These are phyloP conservation scores for Elsinoe arachidis DNA, from an alignment of 2,329 filamentous ascomycete species.

Conservation along the genomic window DNA sequence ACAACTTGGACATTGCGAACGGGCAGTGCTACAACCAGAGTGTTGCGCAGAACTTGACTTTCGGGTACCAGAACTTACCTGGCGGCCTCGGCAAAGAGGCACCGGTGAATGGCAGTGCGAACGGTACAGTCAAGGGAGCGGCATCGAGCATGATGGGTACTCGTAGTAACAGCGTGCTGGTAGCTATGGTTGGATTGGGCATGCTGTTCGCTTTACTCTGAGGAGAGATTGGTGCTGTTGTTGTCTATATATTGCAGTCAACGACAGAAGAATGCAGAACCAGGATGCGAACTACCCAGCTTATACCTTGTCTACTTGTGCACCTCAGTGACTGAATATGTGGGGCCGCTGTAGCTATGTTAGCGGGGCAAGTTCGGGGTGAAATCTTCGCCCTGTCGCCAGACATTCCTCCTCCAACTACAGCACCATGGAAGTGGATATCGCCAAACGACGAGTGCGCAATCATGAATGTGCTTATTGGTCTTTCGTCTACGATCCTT, in stretches of 20 bases:
- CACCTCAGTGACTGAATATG: background rate
- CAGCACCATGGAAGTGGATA: too few species aligned
- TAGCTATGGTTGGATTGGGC: background rate
- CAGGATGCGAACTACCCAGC: background rate
- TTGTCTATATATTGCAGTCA: background rate
- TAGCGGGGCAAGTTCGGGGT: background rate
- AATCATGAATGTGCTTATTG: background rate
- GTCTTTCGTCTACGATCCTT: background rate
- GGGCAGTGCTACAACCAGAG: slow-evolving; percentile 59
- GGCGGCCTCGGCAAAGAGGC: slow-evolving; percentile 17
- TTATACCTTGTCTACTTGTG: background rate
- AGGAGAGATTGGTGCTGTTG: background rate
- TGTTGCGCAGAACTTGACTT: slow-evolving; percentile 63
- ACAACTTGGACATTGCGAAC: slow-evolving; percentile 54
- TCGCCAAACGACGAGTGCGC: too few species aligned
- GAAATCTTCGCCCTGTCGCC: too few species aligned
- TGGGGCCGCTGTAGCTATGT: background rate
- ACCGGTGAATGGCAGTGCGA: slow-evolving; percentile 17
- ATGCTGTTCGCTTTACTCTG: slow-evolving; percentile 7
- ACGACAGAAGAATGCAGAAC: background rate
- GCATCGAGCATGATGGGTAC: background rate
- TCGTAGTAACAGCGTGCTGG: background rate
- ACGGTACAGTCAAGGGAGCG: slow-evolving; percentile 9
- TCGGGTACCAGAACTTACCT: slow-evolving; percentile 49
- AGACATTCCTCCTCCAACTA: too few species aligned